Evolutionary conservation across 768 basidiomycete genomes (phyloP).

Genomic region (Mycena alexandri): DNA sequence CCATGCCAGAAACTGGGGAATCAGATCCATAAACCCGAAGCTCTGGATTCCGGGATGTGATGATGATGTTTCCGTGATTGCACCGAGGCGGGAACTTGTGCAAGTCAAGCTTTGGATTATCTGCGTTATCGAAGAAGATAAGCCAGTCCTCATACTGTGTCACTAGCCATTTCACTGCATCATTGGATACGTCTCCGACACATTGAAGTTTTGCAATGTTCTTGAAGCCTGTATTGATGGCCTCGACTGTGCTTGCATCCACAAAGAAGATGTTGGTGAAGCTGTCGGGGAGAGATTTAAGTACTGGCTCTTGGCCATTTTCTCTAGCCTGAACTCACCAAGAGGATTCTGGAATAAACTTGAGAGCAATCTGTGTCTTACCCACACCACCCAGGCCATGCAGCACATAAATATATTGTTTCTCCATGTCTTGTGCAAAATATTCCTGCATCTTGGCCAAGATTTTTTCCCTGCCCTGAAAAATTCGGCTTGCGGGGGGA

Average conservation of each 20-base stretch:
- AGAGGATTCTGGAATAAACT: conserved; percentile 18
- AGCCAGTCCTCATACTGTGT: conserved; percentile 5
- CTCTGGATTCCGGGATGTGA: conserved; percentile 26
- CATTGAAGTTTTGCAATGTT: background rate
- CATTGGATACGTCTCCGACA: background rate
- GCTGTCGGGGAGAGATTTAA: conserved; percentile 2
- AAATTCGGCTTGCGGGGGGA: background rate
- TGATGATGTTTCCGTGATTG: conserved; percentile 29
- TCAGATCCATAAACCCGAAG: background rate
- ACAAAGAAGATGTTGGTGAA: conserved; percentile 22
- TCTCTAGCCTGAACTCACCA: background rate
- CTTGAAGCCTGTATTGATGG: conserved; percentile 14
- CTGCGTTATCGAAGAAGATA: conserved; percentile 16
- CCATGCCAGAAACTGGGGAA: conserved; percentile 1
- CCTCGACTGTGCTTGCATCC: conserved; percentile 7
- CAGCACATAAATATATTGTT: conserved; percentile 10
- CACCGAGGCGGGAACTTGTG: conserved; percentile 15
- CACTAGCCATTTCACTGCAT: conserved; percentile 8
- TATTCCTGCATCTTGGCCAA: background rate
- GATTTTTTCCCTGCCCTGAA: background rate
- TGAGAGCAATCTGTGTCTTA: conserved; percentile 25
- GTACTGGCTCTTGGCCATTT: no score
- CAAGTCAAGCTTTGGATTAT: conserved; percentile 14
- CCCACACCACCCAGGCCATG: conserved; percentile 22
- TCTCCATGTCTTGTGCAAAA: background rate